phyloP scores from a whole-genome alignment of 495 filamentous ascomycete genomes.

The Aspergillus affinis region DNA sequence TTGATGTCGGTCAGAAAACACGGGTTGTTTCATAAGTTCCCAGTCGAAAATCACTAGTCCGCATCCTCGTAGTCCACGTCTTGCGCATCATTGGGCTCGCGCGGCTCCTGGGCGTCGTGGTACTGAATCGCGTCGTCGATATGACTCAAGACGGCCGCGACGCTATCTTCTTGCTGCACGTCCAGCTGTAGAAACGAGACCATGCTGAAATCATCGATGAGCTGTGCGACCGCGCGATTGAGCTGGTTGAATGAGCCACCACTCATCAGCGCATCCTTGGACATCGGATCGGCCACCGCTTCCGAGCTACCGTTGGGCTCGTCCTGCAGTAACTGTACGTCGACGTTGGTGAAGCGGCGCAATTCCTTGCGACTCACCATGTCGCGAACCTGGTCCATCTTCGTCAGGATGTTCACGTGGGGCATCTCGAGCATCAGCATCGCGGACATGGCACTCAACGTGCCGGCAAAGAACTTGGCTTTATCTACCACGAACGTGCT shows the following conservation, averaged over 20 bases:
- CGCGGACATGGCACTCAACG: constrained; percentile 92
- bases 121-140: constrained; percentile 96
- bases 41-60: constrained; percentile 24
- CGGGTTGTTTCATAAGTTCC: not conserved
- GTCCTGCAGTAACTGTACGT: constrained; percentile 73
- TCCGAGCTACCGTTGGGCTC: constrained; percentile 43
- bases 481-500: constrained; percentile 92
- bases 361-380: constrained; percentile 79
- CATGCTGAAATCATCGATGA: constrained; percentile 98
- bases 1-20: not conserved
- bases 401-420: constrained; percentile 89
- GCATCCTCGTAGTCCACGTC: constrained; percentile 64
- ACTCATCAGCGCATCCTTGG: constrained; percentile 67
- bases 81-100: constrained; percentile 77
- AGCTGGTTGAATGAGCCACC: constrained; percentile 74
- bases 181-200: constrained; percentile 90
- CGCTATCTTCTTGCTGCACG: constrained; percentile 90
- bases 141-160: constrained; percentile 86
- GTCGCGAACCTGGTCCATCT: constrained; percentile 93
- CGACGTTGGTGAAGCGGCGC: constrained; percentile 83
- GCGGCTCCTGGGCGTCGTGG: constrained; percentile 93
- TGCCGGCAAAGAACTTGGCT: constrained; percentile 95
- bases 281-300: constrained; percentile 50
- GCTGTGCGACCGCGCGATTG: constrained; percentile 79
- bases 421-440: constrained; percentile 98